Evolutionary conservation across 164 flowering plant genomes (phyloP).

Genomic region (Annona cherimola): DNA sequence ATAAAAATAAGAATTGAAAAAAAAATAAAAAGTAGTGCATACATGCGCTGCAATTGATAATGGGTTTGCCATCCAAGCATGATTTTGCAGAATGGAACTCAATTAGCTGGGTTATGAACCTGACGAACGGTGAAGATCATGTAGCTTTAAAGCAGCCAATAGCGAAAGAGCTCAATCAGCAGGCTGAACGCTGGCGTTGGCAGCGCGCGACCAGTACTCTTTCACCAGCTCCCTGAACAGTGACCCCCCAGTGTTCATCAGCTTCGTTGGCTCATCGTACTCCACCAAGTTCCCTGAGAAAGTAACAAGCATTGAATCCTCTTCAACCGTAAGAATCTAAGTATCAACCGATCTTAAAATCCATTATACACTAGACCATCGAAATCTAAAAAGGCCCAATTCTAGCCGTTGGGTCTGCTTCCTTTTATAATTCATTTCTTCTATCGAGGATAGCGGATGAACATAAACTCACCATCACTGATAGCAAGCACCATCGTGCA

Average conservation of each 20-base stretch:
- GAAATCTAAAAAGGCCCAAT: not conserved
- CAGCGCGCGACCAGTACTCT: constrained; percentile 82
- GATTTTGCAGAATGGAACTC: too few relatives aligned
- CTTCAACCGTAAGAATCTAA: not conserved
- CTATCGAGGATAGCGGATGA: not conserved
- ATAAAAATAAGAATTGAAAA: too few relatives aligned
- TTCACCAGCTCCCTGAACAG: constrained; percentile 73
- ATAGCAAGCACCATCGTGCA: constrained; percentile 55
- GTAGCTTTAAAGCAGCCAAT: too few relatives aligned
- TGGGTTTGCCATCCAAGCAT: too few relatives aligned
- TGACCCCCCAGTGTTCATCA: constrained; percentile 67
- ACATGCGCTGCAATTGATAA: too few relatives aligned
- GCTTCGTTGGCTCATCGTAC: constrained; percentile 69
- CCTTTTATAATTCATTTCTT: not conserved
- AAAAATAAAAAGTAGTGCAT: too few relatives aligned
- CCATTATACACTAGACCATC: not conserved
- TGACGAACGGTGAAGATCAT: too few relatives aligned
- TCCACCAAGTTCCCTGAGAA: constrained; percentile 62
- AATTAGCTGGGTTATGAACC: too few relatives aligned
- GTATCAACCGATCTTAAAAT: not conserved
- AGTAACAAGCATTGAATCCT: not conserved
- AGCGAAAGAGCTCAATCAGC: too few relatives aligned
- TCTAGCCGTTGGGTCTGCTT: not conserved
- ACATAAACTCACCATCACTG: constrained; percentile 39
- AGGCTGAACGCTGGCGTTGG: constrained; percentile 3